Base-by-base conservation (phyloP, 192 early-diverging fungal genomes). In the Rhizophagus prolifer region DNA sequence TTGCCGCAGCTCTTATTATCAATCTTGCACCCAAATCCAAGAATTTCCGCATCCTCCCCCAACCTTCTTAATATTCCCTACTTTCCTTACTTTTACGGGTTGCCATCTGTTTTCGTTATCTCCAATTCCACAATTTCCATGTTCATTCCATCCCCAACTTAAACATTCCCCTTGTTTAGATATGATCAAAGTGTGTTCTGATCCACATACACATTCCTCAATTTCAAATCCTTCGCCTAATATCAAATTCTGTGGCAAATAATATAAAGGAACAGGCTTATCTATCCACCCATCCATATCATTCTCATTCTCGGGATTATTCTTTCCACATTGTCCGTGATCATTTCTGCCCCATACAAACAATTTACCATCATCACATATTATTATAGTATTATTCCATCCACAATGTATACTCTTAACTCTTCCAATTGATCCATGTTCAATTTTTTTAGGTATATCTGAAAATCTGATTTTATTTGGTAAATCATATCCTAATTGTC, bases 71-170 rank as follows among this genome's bases (percentile, higher is more conserved):
- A 63, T 64, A 54, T 4, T 10, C 12, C 46, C 16, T 2, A 65
- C 72, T 23, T 19, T 63, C 1, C 9, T 58, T 12, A 74, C 61
- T n/a, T 58, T 30, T 38, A n/a, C 34, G 7, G 72, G 72, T 8
- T 9, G 60, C 72, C 75, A 71, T 3, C 67, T 66, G 26, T 47
- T 58, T 26, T 77, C 75, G 26, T 72, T 60, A 30, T 86, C 87
- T 19, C 80, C 80, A 46, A 85, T 80, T 19, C 91, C 91, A 70
- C 93, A 95, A 74, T 95, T 97, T 26, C 94, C 94, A 82, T 97
- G 95, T 79, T 97, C 95, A 79, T 97, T 97, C 95, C 95, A 97
- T 1, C 95, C 95, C 95, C 95, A 97, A 21, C 86, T 80, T 64
- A 83, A 82, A 46, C 88, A 89, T 3, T 65, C 54, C 1, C 88